A percentile compares a stretch with the other conserved stretches of the same genome.
Conservation (phyloP, 2,329 filamentous ascomycete genomes). For the Dothiorella sarmentorum region DNA sequence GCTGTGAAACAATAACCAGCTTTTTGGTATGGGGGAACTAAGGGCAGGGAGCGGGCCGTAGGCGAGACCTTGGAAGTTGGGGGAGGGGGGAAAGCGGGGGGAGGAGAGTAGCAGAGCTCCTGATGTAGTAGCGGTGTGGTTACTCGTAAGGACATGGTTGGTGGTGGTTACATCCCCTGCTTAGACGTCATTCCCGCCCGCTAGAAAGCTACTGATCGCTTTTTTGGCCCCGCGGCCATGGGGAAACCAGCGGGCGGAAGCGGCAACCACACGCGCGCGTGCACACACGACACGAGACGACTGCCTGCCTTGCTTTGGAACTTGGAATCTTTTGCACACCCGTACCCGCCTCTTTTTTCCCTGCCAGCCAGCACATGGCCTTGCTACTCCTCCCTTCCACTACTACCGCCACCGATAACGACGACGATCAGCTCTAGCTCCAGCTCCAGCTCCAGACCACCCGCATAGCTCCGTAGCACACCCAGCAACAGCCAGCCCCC, state of each 20-base stretch:
- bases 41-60: slow-evolving; percentile 4
- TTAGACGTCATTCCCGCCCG: too few relatives aligned
- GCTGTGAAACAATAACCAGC: neutral
- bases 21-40: neutral
- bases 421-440: neutral
- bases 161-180: neutral
- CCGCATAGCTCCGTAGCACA: neutral
- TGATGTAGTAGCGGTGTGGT: neutral
- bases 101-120: neutral
- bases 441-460: neutral
- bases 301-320: neutral
- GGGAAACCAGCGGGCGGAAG: too few relatives aligned
- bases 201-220: neutral
- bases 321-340: too few relatives aligned
- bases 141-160: too few relatives aligned
- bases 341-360: too few relatives aligned
- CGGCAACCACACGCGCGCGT: neutral
- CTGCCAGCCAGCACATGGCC: too few relatives aligned
- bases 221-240: neutral
- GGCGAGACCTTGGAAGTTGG: neutral
- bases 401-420: neutral
- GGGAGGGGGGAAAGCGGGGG: neutral
- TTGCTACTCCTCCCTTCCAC: neutral
- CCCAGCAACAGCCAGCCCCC: neutral
- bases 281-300: neutral